Evolutionary conservation across 2,329 filamentous ascomycete species (phyloP).

Genomic region (Aspergillus novofumigatus): DNA sequence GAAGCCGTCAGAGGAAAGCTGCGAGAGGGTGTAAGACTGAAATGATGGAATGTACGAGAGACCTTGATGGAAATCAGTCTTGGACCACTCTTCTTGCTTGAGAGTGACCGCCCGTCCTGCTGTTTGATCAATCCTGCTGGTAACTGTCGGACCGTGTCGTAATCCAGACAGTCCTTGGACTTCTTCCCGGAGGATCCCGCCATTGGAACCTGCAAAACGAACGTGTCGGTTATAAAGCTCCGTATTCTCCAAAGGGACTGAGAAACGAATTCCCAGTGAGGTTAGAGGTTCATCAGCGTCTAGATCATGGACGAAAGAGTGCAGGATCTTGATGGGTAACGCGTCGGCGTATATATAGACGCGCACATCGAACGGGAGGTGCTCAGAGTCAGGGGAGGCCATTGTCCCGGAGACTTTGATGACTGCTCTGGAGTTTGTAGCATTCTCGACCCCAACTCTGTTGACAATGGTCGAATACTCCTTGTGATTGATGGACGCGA

Average conservation of each 20-base stretch:
- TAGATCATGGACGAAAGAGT: neutral
- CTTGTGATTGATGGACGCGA: no score
- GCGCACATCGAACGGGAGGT: no score
- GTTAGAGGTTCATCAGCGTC: neutral
- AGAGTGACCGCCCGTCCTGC: constrained; percentile 42
- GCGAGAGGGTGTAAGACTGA: constrained; percentile 55
- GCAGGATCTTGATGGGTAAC: no score
- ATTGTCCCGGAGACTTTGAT: no score
- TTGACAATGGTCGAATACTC: no score
- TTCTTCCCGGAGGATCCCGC: constrained; percentile 55
- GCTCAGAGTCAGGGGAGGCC: no score
- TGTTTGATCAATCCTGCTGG: neutral
- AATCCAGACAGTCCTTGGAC: constrained; percentile 59
- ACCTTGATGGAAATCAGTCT: neutral
- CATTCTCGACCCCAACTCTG: no score
- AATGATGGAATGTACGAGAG: constrained; percentile 52
- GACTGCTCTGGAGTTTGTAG: no score
- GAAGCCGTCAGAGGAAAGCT: constrained; percentile 59
- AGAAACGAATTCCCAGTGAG: constrained; percentile 26
- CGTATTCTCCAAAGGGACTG: constrained; percentile 50
- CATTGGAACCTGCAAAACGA: constrained; percentile 52
- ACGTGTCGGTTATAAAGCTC: constrained; percentile 58
- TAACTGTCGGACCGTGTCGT: constrained; percentile 43
- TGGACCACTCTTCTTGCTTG: constrained; percentile 24
- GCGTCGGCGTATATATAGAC: no score